Percentiles rank a stretch among this genome's conserved stretches.
Conservation (phyloP, 73 alveolate species). For the Durusdinium trenchii region DNA sequence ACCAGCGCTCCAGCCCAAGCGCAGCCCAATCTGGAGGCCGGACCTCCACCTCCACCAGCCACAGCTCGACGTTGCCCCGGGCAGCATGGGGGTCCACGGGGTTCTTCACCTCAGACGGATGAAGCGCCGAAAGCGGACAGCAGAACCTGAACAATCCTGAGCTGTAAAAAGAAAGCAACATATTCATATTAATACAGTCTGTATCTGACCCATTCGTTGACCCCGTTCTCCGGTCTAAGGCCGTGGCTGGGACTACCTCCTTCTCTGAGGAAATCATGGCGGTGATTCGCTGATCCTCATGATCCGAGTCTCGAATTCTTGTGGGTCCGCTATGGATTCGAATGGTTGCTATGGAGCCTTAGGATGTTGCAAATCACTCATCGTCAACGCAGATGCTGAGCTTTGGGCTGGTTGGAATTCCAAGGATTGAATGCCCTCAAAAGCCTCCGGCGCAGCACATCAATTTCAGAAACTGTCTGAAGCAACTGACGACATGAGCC, state of each 20-base stretch:
- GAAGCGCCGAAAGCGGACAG: neutral
- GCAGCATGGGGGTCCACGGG: conserved; percentile 97
- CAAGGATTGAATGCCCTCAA: conserved; percentile 98
- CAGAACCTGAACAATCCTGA: no score
- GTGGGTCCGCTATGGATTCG: neutral
- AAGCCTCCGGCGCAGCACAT: conserved; percentile 97
- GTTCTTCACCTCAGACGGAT: neutral
- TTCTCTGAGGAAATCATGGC: conserved; percentile 98
- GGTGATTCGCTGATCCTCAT: conserved; percentile 97
- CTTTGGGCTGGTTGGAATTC: conserved; percentile 77
- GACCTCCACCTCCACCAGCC: conserved; percentile 88
- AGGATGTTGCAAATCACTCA: no score
- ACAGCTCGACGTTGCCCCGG: conserved; percentile 94
- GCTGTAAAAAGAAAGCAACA: no score
- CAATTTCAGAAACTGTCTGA: no score
- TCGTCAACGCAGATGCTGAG: neutral
- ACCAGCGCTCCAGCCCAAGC: no score
- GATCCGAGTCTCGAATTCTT: conserved; percentile 11
- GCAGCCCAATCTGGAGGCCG: no score
- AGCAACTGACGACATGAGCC: no score
- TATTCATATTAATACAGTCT: no score
- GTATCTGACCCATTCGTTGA: no score
- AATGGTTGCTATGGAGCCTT: neutral
- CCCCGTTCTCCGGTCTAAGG: conserved; percentile 5
- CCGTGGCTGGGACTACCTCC: conserved; percentile 97